These are phyloP conservation scores for Populus euphratica DNA, from an alignment of 345 rosid genomes.

Conservation along the genomic window DNA sequence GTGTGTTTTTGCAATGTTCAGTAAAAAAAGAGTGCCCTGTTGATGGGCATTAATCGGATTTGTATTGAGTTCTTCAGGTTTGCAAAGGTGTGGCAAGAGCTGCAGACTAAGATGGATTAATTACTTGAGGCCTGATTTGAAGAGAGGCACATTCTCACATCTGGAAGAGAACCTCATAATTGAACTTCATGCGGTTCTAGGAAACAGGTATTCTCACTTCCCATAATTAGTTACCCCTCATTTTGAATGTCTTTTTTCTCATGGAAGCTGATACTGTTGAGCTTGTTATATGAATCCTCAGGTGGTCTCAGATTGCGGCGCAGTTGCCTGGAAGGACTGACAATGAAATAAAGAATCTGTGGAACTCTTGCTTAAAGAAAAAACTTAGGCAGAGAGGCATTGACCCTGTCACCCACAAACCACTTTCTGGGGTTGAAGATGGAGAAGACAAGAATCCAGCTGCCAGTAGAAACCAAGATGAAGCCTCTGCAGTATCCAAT, in stretches of 20 bases:
- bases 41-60: neutral
- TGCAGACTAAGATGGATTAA: conserved; percentile 96
- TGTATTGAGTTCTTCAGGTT: conserved; percentile 40
- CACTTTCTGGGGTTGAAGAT: conserved; percentile 45
- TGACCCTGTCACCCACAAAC: conserved; percentile 36
- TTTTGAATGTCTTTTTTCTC: neutral
- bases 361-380: conserved; percentile 37
- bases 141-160: conserved; percentile 91
- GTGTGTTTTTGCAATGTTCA: neutral
- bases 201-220: conserved; percentile 57
- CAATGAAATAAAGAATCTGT: conserved; percentile 34
- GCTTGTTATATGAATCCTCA: neutral
- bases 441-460: conserved; percentile 43
- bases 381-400: conserved; percentile 34
- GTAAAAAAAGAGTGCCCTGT: neutral
- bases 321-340: conserved; percentile 37
- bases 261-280: neutral
- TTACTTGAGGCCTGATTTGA: conserved; percentile 93
- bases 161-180: conserved; percentile 84
- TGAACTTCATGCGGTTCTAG: conserved; percentile 89
- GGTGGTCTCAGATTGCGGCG: conserved; percentile 40
- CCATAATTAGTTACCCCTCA: neutral
- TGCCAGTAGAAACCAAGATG: conserved; percentile 15
- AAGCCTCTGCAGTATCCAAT: conserved; percentile 17
- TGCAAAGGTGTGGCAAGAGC: conserved; percentile 97